Evolutionary conservation across 139 green algal genomes (phyloP), one percentile per base, ranked within the genome.

Genomic region (Tetratostichococcus sp.): DNA sequence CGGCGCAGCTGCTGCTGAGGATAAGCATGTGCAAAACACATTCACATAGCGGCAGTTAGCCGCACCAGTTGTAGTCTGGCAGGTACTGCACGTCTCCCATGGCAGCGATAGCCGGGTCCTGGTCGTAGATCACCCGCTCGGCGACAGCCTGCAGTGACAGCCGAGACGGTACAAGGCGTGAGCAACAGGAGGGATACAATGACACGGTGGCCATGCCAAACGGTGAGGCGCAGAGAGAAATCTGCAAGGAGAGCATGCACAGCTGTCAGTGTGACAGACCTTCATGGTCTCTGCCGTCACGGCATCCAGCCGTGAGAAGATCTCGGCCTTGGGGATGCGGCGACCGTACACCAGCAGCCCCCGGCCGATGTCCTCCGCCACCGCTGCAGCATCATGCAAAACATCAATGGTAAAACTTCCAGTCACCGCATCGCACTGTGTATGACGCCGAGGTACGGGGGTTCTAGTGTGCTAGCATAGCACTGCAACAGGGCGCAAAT

Each of bases 251-350:
- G n/a, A n/a, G n/a, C n/a, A n/a, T n/a, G n/a, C n/a, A n/a, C n/a
- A n/a, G n/a, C n/a, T n/a, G n/a, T n/a, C 67, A 75, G 84, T 11
- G 39, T 11, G 8, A 6, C 39, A 21, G 8, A 50, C 39, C 77
- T 93, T 93, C 30, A 99, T 82, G 17, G 89, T 89, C 50, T 91
- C 86, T 11, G 86, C 86, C 73, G 94, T 88, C 32, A 99, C 96
- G 32, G 94, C 91, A 73, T 99, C 95, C 75, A 99, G 98, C 77
- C 92, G 88, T 3, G 93, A 91, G 86, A 98, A 98, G 76, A 99
- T 84, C 86, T 99, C 96, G 1, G 92, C 91, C 84, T 92, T 94
- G 70, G 93, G 89, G 26, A 99, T 86, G 70, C 94, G 86, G 71
- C 96, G 92, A 23, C 93, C 94, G 76, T 99, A 98, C 31, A 94